These are phyloP conservation scores for Eutrema yunnanense DNA, from an alignment of 345 rosid genomes.

Conservation along the genomic window DNA sequence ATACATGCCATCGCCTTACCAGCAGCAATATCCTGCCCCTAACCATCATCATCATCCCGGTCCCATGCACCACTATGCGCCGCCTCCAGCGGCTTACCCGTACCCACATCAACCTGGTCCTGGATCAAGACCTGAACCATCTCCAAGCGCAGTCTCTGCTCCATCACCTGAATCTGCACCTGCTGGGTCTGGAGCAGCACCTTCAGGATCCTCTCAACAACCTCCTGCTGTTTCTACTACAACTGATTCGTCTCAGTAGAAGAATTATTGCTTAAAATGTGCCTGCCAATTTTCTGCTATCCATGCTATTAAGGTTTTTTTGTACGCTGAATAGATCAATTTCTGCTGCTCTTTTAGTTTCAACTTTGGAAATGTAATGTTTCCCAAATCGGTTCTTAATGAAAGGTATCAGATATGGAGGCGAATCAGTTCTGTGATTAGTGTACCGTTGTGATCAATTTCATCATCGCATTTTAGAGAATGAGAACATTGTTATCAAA, in stretches of 20 bases:
- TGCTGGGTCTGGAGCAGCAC: constrained; percentile 1
- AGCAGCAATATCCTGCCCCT: constrained; percentile 50
- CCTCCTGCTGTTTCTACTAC: neutral
- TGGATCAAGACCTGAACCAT: constrained; percentile 14
- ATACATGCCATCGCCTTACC: constrained; percentile 64
- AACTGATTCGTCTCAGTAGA: constrained; percentile 16
- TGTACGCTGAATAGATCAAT: constrained; percentile 10
- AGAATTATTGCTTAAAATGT: neutral
- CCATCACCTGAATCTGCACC: constrained; percentile 10
- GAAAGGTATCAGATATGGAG: neutral
- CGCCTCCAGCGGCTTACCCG: constrained; percentile 30
- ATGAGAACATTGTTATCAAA: neutral
- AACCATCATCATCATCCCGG: constrained; percentile 31
- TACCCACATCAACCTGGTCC: constrained; percentile 35
- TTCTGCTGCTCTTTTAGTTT: neutral
- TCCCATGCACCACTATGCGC: constrained; percentile 37
- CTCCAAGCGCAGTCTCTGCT: constrained; percentile 1
- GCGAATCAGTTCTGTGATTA: neutral
- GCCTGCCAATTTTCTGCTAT: neutral
- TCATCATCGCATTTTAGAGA: neutral
- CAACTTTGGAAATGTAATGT: neutral
- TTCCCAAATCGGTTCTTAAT: neutral
- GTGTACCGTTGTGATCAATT: neutral
- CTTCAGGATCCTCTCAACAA: constrained; percentile 21
- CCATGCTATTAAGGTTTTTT: neutral